Evolutionary conservation across 2,329 filamentous ascomycete genomes (phyloP).

Genomic region (Aspergillus fischeri): DNA sequence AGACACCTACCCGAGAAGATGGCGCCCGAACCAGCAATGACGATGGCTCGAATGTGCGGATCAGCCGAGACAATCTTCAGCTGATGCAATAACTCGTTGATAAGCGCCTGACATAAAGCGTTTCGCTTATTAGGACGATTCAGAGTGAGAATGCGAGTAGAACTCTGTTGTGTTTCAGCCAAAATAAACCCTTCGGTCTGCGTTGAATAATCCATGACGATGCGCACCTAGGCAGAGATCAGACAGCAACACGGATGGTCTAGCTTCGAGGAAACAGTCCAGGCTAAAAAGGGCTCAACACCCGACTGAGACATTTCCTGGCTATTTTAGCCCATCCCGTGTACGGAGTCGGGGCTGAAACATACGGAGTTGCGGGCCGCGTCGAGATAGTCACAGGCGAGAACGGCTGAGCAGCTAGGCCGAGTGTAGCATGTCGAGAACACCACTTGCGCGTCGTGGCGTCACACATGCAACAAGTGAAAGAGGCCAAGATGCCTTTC

Average conservation of each 20-base stretch:
- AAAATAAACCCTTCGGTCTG: not conserved
- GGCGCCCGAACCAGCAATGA: slow-evolving; percentile 4
- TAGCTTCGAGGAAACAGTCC: too few species aligned
- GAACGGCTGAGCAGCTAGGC: not conserved
- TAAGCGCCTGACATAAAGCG: slow-evolving; percentile 6
- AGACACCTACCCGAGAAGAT: slow-evolving; percentile 5
- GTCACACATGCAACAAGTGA: not conserved
- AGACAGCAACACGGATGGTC: too few species aligned
- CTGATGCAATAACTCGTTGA: slow-evolving; percentile 1
- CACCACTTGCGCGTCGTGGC: not conserved
- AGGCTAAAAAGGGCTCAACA: too few species aligned
- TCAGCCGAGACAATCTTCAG: not conserved
- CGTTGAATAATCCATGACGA: too few species aligned
- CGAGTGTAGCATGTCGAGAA: not conserved
- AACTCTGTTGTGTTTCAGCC: not conserved
- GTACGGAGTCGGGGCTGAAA: too few species aligned
- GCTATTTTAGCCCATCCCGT: too few species aligned
- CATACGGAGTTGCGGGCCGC: not conserved
- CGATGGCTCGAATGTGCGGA: not conserved
- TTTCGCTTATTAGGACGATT: slow-evolving; percentile 7
- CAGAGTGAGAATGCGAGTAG: not conserved
- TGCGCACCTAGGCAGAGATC: too few species aligned
- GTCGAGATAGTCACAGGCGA: not conserved
- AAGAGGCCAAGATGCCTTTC: not conserved
- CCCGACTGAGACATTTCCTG: too few species aligned